These are phyloP conservation scores for Quercus ilex DNA, from an alignment of 306 rosid species.

Conservation along the genomic window DNA sequence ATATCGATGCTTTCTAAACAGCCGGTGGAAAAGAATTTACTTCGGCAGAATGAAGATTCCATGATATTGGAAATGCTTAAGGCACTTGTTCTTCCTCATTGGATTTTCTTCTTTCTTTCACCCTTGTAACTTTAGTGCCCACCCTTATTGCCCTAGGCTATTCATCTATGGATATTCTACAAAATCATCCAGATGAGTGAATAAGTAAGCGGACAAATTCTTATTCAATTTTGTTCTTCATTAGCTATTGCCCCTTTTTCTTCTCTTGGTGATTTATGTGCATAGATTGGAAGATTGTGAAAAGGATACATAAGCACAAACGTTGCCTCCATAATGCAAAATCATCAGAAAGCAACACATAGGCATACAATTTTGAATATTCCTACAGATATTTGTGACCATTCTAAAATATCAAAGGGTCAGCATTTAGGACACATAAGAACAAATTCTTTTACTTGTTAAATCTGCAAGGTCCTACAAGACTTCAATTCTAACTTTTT, in stretches of 20 bases:
- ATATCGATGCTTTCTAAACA: too few relatives aligned
- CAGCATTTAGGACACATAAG: not conserved
- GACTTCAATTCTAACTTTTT: not conserved
- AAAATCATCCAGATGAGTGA: not conserved
- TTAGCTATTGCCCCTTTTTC: not conserved
- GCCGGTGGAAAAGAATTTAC: too few relatives aligned
- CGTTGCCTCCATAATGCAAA: not conserved
- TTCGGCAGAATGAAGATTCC: too few relatives aligned
- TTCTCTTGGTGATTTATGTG: not conserved
- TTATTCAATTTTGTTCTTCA: not conserved
- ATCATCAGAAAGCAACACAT: not conserved
- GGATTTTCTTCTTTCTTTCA: too few relatives aligned
- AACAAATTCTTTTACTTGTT: not conserved
- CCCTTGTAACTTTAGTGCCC: too few relatives aligned
- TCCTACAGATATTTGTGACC: conserved; percentile 17
- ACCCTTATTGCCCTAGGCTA: too few relatives aligned
- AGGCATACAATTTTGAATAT: not conserved
- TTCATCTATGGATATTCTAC: not conserved
- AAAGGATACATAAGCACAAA: not conserved
- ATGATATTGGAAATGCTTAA: too few relatives aligned
- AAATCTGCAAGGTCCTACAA: not conserved
- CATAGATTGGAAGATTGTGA: not conserved
- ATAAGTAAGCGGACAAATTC: not conserved
- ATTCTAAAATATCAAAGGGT: conserved; percentile 9
- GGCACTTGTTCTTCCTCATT: too few relatives aligned